Evolutionary conservation across 331 rosid genomes (phyloP), one percentile per base, ranked within the genome.

Genomic region (Pyrus hybrid): DNA sequence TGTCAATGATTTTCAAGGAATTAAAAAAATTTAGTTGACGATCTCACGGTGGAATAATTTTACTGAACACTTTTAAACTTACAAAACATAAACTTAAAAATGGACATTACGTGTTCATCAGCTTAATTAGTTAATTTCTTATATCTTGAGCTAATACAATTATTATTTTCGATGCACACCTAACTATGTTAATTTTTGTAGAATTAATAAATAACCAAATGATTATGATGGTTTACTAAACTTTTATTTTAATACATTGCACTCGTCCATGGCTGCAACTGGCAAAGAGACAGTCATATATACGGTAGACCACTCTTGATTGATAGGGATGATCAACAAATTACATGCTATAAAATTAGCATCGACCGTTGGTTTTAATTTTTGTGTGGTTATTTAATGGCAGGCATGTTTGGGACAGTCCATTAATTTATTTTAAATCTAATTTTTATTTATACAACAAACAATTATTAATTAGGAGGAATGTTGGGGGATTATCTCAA

Each of bases 201-300:
- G 56, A 49, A 49, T 17, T 65, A 63, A 56, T 79, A 64, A 70
- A 76, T 71, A 82, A 58, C 22, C 68, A 6, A 56, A 74, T 74
- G 85, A 74, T 82, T 53, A 67, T 60, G 63, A 35, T 63, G 22
- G 72, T 41, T 51, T 23, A 63, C n/a, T 73, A 47, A 37, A 37
- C 17, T 16, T 16, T 49, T 5, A 49, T 14, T 49, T 49, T 49
- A 16, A 49, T 16, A 16, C 56, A 49, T 49, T 16, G n/a, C 56
- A 22, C 75, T 83, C 74, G 77, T 82, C 82, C 70, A 33, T 32
- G 29, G 35, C 51, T 63, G 51, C 79, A 67, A 67, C 72, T 81
- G 80, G 66, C 68, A 53, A 67, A 58, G 10, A 61, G 14, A 35
- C 7, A 76, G 70, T 70, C 81, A 60, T 8, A 80, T 79, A 66